Percentiles rank a stretch among this genome's conserved stretches.
These are phyloP conservation scores for Alternaria conjuncta DNA, from an alignment of 2,329 filamentous ascomycete genomes.

Conservation along the genomic window DNA sequence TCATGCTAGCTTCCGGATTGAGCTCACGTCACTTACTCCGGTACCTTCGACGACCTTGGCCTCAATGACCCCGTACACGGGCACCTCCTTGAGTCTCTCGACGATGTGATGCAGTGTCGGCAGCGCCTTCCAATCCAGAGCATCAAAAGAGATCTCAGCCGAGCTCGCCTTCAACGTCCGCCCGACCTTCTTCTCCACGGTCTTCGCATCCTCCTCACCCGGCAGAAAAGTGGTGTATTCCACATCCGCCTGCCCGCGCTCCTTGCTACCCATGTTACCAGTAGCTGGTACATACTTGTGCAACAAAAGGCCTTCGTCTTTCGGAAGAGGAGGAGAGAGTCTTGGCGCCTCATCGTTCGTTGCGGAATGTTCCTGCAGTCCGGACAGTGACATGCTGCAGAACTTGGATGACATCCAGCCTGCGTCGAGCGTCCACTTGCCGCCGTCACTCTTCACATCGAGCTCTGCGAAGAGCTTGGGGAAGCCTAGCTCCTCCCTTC, in stretches of 20 bases:
- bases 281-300: conserved; percentile 66
- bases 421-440: conserved; percentile 50
- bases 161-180: conserved; percentile 48
- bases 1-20: conserved; percentile 23
- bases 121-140: conserved; percentile 60
- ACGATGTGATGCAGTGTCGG: conserved; percentile 68
- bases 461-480: conserved; percentile 64
- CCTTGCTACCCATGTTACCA: conserved; percentile 48
- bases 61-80: conserved; percentile 62
- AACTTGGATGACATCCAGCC: conserved; percentile 48
- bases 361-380: conserved; percentile 21
- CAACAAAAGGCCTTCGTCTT: conserved; percentile 59
- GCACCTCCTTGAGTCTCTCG: conserved; percentile 60
- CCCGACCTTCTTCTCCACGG: conserved; percentile 41
- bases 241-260: conserved; percentile 58
- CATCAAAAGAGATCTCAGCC: conserved; percentile 57
- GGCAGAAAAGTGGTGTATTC: conserved; percentile 59
- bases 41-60: conserved; percentile 63
- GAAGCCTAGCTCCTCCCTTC: conserved; percentile 67
- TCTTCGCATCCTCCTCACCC: conserved; percentile 39
- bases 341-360: conserved; percentile 8
- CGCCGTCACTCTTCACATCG: conserved; percentile 49
- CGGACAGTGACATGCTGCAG: conserved; percentile 37
- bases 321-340: not conserved
- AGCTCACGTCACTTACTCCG: conserved; percentile 59